Evolutionary conservation across 1,284 basidiomycete species (phyloP), one percentile per base, ranked within the genome.

Genomic region (Cryptococcus jaspeensis): DNA sequence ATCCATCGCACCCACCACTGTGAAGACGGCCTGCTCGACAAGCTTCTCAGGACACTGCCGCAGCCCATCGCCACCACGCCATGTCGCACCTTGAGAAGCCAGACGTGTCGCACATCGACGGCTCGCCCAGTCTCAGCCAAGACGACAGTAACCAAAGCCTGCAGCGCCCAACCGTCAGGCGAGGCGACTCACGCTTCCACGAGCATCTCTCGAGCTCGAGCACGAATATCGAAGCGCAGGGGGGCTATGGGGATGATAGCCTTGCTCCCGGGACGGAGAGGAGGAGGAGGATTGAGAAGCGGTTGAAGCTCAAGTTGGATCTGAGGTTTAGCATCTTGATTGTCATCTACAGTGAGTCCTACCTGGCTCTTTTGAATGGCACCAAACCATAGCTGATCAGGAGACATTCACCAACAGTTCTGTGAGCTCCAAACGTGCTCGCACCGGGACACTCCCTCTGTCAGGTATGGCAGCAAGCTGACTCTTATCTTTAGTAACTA

Each of bases 301-400:
- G 62, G 48, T 63, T 78, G 40, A 61, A 74, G 44, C 42, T 65
- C 43, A 77, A 77, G 61, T 60, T 78, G 39, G 77, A 78, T 50
- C 47, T 57, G 7, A 64, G 74, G 25, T 72, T 76, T 50, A 64
- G 60, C 20, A 69, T 71, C 42, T 50, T 75, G 22, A 43, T 59
- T 16, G 25, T 59, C 16, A 59, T 59, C 20, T 59, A 59, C 37
- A 59, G 66, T 69, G 49, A 52, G 57, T 65, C 22, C 2, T 23
- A 15, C 12, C 23, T 28, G 11, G 25, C 20, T 23, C n/a, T 38
- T 35, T 38, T 20, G 20, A 22, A 37, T 54, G 40, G 32, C 12
- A 41, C n/a, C 38, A 25, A 20, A n/a, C 53, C 11, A 54, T 47
- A 42, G 52, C 40, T 18, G 23, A 23, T 12, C 38, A 22, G 18